Evolutionary conservation across 2,329 filamentous ascomycete genomes (phyloP).

Genomic region (Fusarium caatingaense): DNA sequence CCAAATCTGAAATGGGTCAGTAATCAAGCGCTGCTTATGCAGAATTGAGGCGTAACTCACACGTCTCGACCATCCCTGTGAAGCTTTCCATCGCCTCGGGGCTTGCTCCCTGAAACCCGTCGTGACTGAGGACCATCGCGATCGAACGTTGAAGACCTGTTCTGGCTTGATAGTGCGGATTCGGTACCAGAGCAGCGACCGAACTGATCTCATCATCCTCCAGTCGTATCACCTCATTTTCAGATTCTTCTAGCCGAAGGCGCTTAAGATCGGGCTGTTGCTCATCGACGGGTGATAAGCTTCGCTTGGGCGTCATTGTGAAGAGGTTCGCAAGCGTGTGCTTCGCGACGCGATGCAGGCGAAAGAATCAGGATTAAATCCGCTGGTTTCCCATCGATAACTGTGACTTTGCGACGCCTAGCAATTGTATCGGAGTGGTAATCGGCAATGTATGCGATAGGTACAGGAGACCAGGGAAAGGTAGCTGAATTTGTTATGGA

Average conservation of each 20-base stretch:
- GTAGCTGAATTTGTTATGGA: conserved; percentile 1
- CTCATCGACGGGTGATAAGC: conserved; percentile 47
- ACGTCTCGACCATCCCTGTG: conserved; percentile 65
- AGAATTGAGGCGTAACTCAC: conserved; percentile 53
- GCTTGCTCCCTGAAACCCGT: conserved; percentile 67
- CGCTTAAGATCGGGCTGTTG: conserved; percentile 49
- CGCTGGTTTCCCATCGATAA: conserved; percentile 13
- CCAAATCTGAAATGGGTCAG: conserved; percentile 56
- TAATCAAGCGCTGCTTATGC: neutral
- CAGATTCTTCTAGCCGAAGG: conserved; percentile 23
- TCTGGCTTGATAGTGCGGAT: conserved; percentile 50
- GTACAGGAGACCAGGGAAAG: neutral
- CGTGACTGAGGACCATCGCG: conserved; percentile 64
- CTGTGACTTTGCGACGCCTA: neutral
- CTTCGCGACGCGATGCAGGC: conserved; percentile 1
- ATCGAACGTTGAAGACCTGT: conserved; percentile 65
- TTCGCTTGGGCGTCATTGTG: conserved; percentile 54
- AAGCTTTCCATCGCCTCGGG: conserved; percentile 70
- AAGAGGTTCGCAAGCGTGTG: neutral
- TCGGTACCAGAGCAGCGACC: conserved; percentile 42
- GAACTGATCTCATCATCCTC: conserved; percentile 35
- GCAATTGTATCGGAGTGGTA: neutral
- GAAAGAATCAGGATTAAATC: neutral
- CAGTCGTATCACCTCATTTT: conserved; percentile 3
- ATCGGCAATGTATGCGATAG: neutral